Evolutionary conservation across 23 red algal genomes (phyloP), one percentile per base, ranked within the genome.

Genomic region (Gracilaria gracilis): DNA sequence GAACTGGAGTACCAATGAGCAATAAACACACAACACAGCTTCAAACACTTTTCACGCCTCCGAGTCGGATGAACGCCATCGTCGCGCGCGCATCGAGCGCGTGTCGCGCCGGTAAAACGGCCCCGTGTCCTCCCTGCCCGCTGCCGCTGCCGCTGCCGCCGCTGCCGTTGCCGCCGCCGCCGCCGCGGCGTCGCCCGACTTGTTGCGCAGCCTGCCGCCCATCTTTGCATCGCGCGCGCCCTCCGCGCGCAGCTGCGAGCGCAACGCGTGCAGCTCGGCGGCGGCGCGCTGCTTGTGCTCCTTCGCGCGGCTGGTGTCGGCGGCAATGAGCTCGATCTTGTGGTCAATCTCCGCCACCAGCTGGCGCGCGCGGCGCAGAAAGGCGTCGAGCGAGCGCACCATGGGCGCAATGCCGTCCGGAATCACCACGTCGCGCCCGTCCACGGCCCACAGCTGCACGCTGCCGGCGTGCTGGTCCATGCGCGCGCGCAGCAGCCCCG

Each of bases 401-500:
- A 92, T 83, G 23, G 79, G 33, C 72, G 33, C 58, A 14, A 83
- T 57, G 21, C 88, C 78, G 33, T 24, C 39, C 12, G 39, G 73
- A 0, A 61, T 24, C 36, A 69, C 13, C 61, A 92, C 88, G 51
- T 92, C 88, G 38, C 88, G 75, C 0, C 77, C 75, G 31, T 69
- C 88, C 36, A 76, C 88, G 36, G 49, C 50, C 40, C 23, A 47
- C 15, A 92, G 47, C 34, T 83, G 17, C 34, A 92, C 77, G n/a
- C 25, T 61, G 40, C 36, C 46, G 3, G 75, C 88, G 35, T 76
- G 75, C 64, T 92, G 88, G 54, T 92, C 51, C 77, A 92, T 82
- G 40, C 88, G 36, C 17, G 88, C 88, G 36, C 77, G 61, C 47
- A 92, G 39, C 24, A 92, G 61, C 4, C 88, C 88, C 3, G 88